Base-by-base conservation (phyloP, 2,329 filamentous ascomycete species). In the Fusarium veterinarium region DNA sequence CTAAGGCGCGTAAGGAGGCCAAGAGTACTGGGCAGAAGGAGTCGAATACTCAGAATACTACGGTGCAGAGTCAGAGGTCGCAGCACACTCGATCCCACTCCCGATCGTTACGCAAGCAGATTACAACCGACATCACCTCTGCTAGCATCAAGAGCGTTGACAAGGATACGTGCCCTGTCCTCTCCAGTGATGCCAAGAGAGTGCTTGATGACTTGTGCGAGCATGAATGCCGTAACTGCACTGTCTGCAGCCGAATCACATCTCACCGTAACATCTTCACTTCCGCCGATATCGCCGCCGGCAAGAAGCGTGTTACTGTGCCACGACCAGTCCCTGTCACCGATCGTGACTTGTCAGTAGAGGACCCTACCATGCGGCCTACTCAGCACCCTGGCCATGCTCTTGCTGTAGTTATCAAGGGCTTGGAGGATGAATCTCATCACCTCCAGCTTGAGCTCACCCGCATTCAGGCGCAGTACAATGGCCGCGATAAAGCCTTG, bases 331-430 rank as follows among this genome's bases (percentile, higher is more conserved):
- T 91, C 46, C 90, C 91, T 19, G 89, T 92, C 60, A 91, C 90
- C 0, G 88, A 91, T 79, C 90, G 80, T 81, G 86, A 88, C 46
- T 84, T 87, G 16, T 84, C 76, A 13, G 72, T 76, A 28, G 87
- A 89, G 44, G 86, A 89, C 53, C 82, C 83, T 5, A 91, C 89
- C 3, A 84, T 91, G 76, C 91, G 92, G 9, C 91, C 92, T 10
- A 87, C 91, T 2, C 91, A 93, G 77, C 84, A 90, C 3, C 94
- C 94, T 0, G 90, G 88, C 8, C 83, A 91, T 46, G 94, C 94
- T 14, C 88, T 97, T 30, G 92, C 93, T 12, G 89, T 91, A n/a
- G 93, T 97, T 28, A 91, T 97, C 80, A 96, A 97, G 82, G 88
- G 91, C 12, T 84, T 97, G 7, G 87, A 93, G 74, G 94, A 97